These are phyloP conservation scores for Dimocarpus longan DNA, from an alignment of 345 rosid species.

Conservation along the genomic window DNA sequence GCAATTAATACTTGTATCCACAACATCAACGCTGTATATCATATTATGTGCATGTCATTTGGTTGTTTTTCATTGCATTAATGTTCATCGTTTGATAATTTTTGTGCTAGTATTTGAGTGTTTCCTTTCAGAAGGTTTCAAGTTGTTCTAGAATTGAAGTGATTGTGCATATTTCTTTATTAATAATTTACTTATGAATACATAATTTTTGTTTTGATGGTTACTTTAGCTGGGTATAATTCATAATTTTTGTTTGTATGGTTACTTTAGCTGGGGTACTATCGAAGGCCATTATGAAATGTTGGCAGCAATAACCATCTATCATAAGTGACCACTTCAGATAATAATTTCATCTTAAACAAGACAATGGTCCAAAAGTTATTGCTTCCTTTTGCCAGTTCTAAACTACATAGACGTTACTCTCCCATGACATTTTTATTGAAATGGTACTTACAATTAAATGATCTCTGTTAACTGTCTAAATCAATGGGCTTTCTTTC, in stretches of 20 bases:
- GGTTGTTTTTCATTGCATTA: background rate
- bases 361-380: background rate
- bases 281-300: background rate
- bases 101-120: background rate
- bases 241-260: background rate
- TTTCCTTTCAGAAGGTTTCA: background rate
- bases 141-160: background rate
- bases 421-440: background rate
- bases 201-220: background rate
- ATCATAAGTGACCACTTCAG: background rate
- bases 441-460: background rate
- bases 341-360: too few species aligned
- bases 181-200: background rate
- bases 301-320: background rate
- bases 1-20: too few species aligned
- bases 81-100: background rate
- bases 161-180: background rate
- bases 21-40: too few species aligned
- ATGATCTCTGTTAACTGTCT: slow-evolving; percentile 4
- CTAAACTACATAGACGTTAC: background rate
- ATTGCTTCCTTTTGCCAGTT: background rate
- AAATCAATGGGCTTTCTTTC: slow-evolving; percentile 27
- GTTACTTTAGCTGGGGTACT: background rate
- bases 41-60: background rate
- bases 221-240: too few species aligned